Percentiles rank a stretch among this genome's conserved stretches.
These are phyloP conservation scores for Trichoderma reesei DNA, from an alignment of 495 filamentous ascomycete genomes.

Conservation along the genomic window DNA sequence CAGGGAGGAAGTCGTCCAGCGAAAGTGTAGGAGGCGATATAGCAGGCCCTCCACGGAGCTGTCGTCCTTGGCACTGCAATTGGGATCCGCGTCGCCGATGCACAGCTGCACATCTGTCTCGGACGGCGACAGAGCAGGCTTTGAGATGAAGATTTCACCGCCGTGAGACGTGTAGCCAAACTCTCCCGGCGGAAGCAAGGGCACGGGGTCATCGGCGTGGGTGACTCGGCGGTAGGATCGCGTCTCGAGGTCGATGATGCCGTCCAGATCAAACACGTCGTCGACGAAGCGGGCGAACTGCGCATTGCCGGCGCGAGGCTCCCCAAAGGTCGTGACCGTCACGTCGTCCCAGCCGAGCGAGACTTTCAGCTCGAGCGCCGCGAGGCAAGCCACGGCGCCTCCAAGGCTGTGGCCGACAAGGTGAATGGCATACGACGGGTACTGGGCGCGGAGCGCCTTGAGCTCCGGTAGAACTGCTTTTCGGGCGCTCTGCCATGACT, in stretches of 20 bases:
- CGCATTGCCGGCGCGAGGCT: conserved; percentile 75
- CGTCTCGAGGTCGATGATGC: conserved; percentile 16
- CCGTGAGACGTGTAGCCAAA: conserved; percentile 83
- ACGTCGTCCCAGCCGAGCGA: conserved; percentile 54
- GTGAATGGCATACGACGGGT: conserved; percentile 63
- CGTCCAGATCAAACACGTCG: conserved; percentile 46
- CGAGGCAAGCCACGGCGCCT: conserved; percentile 83
- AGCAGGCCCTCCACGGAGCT: conserved; percentile 16
- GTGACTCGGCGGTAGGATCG: conserved; percentile 67
- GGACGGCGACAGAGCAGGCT: conserved; percentile 53
- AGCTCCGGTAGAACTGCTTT: conserved; percentile 52
- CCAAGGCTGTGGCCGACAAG: conserved; percentile 88
- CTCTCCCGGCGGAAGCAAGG: conserved; percentile 70
- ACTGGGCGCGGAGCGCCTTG: conserved; percentile 36
- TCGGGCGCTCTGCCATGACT: conserved; percentile 69
- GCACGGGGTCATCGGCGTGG: conserved; percentile 79
- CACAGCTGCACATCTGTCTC: conserved; percentile 61
- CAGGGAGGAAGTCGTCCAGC: conserved; percentile 25
- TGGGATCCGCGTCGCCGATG: conserved; percentile 55
- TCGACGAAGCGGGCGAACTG: conserved; percentile 61
- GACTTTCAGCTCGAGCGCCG: conserved; percentile 56
- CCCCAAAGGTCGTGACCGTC: conserved; percentile 81
- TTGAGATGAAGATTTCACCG: conserved; percentile 79
- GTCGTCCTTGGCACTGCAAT: conserved; percentile 55
- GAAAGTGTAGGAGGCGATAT: conserved; percentile 5